A percentile compares a stretch with the other conserved stretches of the same genome.
Evolutionary conservation across 805 yeast species (phyloP).

Genomic region (Kuraishia borneana): DNA sequence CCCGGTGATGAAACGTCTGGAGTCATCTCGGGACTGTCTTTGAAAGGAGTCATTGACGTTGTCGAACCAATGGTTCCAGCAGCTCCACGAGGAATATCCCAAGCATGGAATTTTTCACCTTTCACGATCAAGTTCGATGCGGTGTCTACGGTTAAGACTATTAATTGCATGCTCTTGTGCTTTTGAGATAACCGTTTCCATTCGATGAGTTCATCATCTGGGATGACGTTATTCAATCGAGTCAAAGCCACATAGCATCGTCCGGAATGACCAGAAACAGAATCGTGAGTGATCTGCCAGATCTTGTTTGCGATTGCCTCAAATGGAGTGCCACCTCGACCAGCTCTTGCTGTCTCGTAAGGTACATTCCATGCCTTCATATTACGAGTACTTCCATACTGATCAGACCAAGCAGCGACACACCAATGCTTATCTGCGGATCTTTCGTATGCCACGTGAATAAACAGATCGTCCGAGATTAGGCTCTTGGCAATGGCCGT

Average conservation of each 20-base stretch:
- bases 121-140: slow-evolving; percentile 27
- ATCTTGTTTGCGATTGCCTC: slow-evolving; percentile 55
- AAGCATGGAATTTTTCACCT: neutral
- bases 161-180: slow-evolving; percentile 42
- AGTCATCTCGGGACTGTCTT: slow-evolving; percentile 6
- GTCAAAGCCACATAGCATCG: slow-evolving; percentile 58
- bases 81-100: neutral
- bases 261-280: slow-evolving; percentile 32
- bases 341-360: slow-evolving; percentile 5
- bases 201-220: slow-evolving; percentile 72
- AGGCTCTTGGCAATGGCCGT: slow-evolving; percentile 23
- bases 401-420: slow-evolving; percentile 84
- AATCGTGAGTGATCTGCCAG: slow-evolving; percentile 44
- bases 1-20: neutral
- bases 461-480: slow-evolving; percentile 56
- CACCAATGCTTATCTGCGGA: slow-evolving; percentile 79
- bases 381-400: slow-evolving; percentile 52
- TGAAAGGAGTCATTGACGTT: slow-evolving; percentile 7
- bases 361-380: slow-evolving; percentile 53
- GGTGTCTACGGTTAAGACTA: slow-evolving; percentile 59
- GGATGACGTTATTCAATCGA: slow-evolving; percentile 59
- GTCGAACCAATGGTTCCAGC: slow-evolving; percentile 15
- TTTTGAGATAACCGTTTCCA: slow-evolving; percentile 66
- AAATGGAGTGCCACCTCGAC: slow-evolving; percentile 17
- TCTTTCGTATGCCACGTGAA: slow-evolving; percentile 80